Evolutionary conservation across 306 rosid genomes (phyloP), one percentile per base, ranked within the genome.

Genomic region (Astragalus membranaceus): DNA sequence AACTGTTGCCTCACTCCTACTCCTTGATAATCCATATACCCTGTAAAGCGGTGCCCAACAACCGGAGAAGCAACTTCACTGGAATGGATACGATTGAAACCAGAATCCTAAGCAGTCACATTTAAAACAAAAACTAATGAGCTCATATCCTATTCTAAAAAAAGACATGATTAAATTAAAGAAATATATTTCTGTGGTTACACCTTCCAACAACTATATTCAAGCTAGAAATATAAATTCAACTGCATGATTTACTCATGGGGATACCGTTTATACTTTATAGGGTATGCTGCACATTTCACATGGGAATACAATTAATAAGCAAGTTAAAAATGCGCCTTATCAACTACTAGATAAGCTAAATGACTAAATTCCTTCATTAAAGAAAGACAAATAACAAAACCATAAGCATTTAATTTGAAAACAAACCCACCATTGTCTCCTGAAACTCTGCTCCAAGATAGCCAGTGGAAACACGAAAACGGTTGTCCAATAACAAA

Each of bases 371-470:
- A 67, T 52, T 10, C 59, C 76, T 75, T 66, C 46, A 53, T 52
- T 23, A 23, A 71, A 66, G 65, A 66, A 20, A 47, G 30, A 79
- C 44, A 13, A 16, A 10, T 49, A 59, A 43, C 12, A 46, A 63
- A 30, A 59, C 16, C 42, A 15, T 52, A 46, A 47, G 16, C 35
- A 52, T 36, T 41, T 54, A 36, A 48, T 17, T 51, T 26, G 29
- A 60, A 48, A 74, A 53, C 36, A 33, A 78, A 56, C 85, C 11
- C 69, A 93, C 98, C 90, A 84, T 73, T 15, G 86, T 84, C 84
- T 93, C 98, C 81, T 90, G 97, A 80, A 90, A 85, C 77, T 90
- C 97, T 48, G 93, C 97, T 23, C 94, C 96, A 75, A 90, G 98
- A 83, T 93, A 93, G 82, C 98, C 97, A 47, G 76, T 85, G 12